Base-by-base conservation (phyloP, 1,284 basidiomycete species). In the Microbotryomycetes sp. region DNA sequence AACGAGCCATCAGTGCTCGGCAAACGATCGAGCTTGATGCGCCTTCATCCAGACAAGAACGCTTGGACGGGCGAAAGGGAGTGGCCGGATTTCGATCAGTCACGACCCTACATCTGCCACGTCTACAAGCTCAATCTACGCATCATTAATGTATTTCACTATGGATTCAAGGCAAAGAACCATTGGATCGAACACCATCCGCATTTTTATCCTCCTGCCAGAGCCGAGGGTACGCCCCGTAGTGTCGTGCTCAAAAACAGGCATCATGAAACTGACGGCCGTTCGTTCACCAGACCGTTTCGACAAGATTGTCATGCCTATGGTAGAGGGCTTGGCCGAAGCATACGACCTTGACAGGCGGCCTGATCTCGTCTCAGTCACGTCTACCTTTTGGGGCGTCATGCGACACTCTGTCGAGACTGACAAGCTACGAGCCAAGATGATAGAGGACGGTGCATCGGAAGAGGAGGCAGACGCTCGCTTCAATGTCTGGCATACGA, bases 101-200 rank as follows among this genome's bases (percentile, higher is more conserved):
- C 54, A 2, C 57, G 65, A 3, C 65, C 65, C 0, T 59, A 24
- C 27, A 48, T 67, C 28, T 67, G 65, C 54, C 65, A 64, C 45
- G 26, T 67, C 18, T 30, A 21, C 11, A 35, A 30, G 26, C 54
- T 64, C 52, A 56, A 60, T 30, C 26, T 61, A 13, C 54, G 57
- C 16, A 46, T 67, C 49, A 48, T 67, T 28, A 64, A 64, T 52
- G 56, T 64, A 5, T 67, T 64, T 53, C 60, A 64, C 52, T 64
- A 64, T 30, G 62, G 62, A 2, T 64, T 64, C 29, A 58, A 52
- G 9, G 41, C 24, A 5, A 24, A 46, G 4, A 54, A 52, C 29
- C 21, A 45, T 2, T 57, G 56, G 31, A 58, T 67, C 23, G 16
- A 9, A 15, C 24, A 24, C 5, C 60, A 59, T 41, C 57, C 60